Evolutionary conservation across 2,329 filamentous ascomycete genomes (phyloP), one percentile per base, ranked within the genome.

Genomic region (Microsporum audouinii): DNA sequence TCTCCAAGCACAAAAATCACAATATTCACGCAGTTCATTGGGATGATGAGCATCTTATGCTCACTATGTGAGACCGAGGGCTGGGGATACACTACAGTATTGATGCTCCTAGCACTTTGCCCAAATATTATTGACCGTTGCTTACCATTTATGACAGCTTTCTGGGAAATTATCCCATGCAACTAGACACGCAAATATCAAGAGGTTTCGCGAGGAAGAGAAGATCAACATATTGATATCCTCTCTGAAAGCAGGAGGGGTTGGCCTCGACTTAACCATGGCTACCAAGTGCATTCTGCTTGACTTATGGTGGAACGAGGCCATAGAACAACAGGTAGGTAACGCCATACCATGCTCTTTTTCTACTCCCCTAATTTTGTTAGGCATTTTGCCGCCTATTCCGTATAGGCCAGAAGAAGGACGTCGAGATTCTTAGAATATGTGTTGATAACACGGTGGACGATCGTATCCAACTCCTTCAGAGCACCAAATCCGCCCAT

Each of bases 261-360:
- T 76, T 3, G 80, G 81, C 0, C 75, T 87, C 27, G 85, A 87
- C 65, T 72, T 87, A 8, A 84, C 82, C 0, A 79, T 79, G 70
- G 84, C 84, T 1, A 83, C 82, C 56, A 77, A 81, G 2, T 79
- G 83, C 27, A 82, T 85, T 23, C 71, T 81, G 0, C 58, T 82
- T 0, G 82, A 85, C 36, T 71, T 76, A 0, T 85, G 82, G 81
- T 89, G 83, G 83, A 88, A 89, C 61, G 71, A 71, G 0, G 75
- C 79, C 0, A 70, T 77, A 0, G 85, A 89, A 65, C 74, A 83
- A n/a, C 87, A 89, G 66, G 85, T 68, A 66, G 33, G 60, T 6
- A 17, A 17, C 7, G 82, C 0, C 10, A 79, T 79, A 43, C 74
- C 7, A 29, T 17, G 34, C 39, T 17, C 8, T 7, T 59, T 31